These are phyloP conservation scores for Boletus rufocinnamomeus DNA, from an alignment of 768 basidiomycete species.

Conservation along the genomic window DNA sequence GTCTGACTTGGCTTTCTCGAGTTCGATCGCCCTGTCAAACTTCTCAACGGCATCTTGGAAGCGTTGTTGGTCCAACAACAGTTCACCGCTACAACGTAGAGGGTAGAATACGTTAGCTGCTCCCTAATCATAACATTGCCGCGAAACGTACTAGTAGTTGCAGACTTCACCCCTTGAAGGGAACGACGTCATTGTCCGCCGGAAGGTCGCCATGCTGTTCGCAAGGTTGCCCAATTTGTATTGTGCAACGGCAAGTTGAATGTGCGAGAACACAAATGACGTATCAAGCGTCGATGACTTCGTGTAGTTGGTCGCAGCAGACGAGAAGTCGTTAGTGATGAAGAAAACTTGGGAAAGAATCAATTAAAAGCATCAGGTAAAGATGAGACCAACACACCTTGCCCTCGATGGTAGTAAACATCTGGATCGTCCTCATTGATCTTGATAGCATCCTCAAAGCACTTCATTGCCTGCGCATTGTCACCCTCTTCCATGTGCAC, in stretches of 20 bases:
- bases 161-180: slow-evolving; percentile 84
- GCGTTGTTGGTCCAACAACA: slow-evolving; percentile 87
- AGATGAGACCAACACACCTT: slow-evolving; percentile 52
- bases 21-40: slow-evolving; percentile 88
- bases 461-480: slow-evolving; percentile 77
- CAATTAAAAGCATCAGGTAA: neutral
- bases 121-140: neutral
- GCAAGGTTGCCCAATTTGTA: slow-evolving; percentile 84
- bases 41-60: slow-evolving; percentile 89
- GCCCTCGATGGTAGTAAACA: slow-evolving; percentile 98
- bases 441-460: slow-evolving; percentile 87
- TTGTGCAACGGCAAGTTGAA: slow-evolving; percentile 95
- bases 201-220: slow-evolving; percentile 89
- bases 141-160: slow-evolving; percentile 83
- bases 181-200: slow-evolving; percentile 82
- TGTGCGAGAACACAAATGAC: slow-evolving; percentile 93
- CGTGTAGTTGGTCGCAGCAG: slow-evolving; percentile 89
- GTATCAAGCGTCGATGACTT: slow-evolving; percentile 88
- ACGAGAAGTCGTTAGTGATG: slow-evolving; percentile 86
- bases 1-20: slow-evolving; percentile 74
- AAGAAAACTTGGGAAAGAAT: slow-evolving; percentile 66
- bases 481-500: slow-evolving; percentile 96
- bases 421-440: slow-evolving; percentile 87
- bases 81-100: slow-evolving; percentile 69
- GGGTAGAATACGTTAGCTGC: neutral